phyloP scores from a whole-genome alignment of 306 rosid species.

The Biancaea sappan region DNA sequence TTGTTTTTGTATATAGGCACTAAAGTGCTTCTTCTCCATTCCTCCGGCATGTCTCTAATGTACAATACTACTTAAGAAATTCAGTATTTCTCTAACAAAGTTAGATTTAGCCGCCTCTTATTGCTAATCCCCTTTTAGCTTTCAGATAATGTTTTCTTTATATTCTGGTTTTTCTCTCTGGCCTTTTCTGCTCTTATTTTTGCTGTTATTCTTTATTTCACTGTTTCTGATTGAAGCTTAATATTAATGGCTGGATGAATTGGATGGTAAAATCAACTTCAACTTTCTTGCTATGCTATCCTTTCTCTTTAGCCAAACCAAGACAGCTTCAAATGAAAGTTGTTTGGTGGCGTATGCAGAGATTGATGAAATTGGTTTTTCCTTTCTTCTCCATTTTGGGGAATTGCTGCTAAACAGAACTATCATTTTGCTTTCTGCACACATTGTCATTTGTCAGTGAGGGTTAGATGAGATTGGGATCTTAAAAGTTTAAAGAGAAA shows the following conservation, averaged over 20 bases:
- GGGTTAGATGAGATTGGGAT: background rate
- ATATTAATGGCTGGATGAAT: background rate
- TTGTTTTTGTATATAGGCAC: no score
- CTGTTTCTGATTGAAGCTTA: background rate
- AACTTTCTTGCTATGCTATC: background rate
- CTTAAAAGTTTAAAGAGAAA: no score
- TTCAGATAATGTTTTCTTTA: background rate
- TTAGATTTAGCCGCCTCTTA: constrained; percentile 2
- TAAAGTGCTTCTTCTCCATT: no score
- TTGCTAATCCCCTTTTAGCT: background rate
- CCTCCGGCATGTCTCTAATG: constrained; percentile 17
- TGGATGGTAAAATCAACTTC: background rate
- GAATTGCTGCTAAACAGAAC: background rate
- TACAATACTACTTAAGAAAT: constrained; percentile 23
- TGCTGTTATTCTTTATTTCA: background rate
- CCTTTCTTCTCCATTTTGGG: background rate
- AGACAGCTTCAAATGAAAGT: background rate
- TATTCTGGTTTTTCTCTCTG: background rate
- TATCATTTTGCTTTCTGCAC: background rate
- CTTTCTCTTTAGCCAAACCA: background rate
- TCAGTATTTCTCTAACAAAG: constrained; percentile 31
- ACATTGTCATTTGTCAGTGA: no score
- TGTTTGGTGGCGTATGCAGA: background rate
- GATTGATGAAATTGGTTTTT: background rate
- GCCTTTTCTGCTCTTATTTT: background rate